Percentiles rank a stretch among this genome's conserved stretches.
Evolutionary conservation across 148 eudicot species (phyloP).

Genomic region (Limonium bicolor): DNA sequence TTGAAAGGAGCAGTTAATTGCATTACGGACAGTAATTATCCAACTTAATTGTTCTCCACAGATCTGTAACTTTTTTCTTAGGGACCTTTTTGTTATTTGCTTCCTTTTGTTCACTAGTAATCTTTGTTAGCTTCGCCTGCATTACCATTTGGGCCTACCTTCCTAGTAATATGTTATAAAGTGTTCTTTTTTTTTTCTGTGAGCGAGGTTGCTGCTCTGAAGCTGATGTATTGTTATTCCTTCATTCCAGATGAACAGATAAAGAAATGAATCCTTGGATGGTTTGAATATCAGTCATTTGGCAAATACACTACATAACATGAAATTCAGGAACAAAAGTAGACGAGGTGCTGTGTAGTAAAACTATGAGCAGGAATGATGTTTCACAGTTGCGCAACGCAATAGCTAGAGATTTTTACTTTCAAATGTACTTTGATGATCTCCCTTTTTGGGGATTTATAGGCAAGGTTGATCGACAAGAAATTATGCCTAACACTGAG

Average conservation of each 20-base stretch:
- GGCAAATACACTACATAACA: conserved; percentile 31
- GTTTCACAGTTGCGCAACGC: conserved; percentile 47
- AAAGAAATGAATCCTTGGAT: conserved; percentile 50
- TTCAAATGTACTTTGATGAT: conserved; percentile 68
- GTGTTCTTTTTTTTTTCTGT: too few species aligned
- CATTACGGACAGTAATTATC: too few species aligned
- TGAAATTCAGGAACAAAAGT: conserved; percentile 41
- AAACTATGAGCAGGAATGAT: conserved; percentile 26
- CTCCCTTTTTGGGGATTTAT: conserved; percentile 84
- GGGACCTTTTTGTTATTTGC: too few species aligned
- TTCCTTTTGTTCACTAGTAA: too few species aligned
- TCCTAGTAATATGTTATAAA: too few species aligned
- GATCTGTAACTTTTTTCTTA: too few species aligned
- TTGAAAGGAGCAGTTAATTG: too few species aligned
- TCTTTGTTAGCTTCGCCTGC: too few species aligned
- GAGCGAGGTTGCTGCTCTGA: too few species aligned
- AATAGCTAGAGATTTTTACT: conserved; percentile 46
- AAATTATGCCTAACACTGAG: conserved; percentile 12
- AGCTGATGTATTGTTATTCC: too few species aligned
- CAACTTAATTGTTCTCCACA: too few species aligned
- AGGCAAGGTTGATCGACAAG: conserved; percentile 56
- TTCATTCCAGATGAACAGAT: conserved; percentile 31
- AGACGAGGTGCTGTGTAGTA: conserved; percentile 32
- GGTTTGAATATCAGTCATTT: conserved; percentile 53
- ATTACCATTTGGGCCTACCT: too few species aligned